Conservation (phyloP, 306 rosid species). For the Cicer judaicum region DNA sequence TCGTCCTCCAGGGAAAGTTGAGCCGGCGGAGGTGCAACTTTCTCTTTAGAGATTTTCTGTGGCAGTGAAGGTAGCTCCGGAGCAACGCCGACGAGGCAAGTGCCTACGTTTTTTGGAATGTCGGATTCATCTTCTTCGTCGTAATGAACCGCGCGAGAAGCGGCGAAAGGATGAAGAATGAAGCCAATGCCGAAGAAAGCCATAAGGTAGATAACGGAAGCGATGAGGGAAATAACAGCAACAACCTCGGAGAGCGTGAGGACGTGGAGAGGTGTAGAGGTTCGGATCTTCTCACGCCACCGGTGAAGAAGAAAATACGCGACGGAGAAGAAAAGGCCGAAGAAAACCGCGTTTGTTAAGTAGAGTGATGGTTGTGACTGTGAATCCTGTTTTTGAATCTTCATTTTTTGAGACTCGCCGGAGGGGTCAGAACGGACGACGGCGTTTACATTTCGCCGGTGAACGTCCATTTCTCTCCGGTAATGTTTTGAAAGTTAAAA, state of each 20-base stretch:
- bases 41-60: background rate
- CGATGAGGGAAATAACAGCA: slow-evolving; percentile 65
- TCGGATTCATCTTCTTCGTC: slow-evolving; percentile 55
- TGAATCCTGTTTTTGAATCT: slow-evolving; percentile 24
- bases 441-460: slow-evolving; percentile 53
- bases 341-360: slow-evolving; percentile 68
- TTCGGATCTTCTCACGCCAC: slow-evolving; percentile 91
- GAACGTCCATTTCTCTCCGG: slow-evolving; percentile 58
- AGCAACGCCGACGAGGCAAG: slow-evolving; percentile 52
- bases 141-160: slow-evolving; percentile 58
- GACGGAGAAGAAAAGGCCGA: slow-evolving; percentile 77
- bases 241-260: slow-evolving; percentile 69
- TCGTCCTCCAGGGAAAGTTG: slow-evolving; percentile 56
- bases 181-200: slow-evolving; percentile 85
- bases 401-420: slow-evolving; percentile 30
- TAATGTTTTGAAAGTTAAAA: background rate
- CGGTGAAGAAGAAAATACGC: slow-evolving; percentile 76
- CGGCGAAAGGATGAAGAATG: slow-evolving; percentile 57
- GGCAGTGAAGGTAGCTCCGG: slow-evolving; percentile 49
- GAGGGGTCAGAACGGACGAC: background rate
- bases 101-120: slow-evolving; percentile 49
- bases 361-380: slow-evolving; percentile 40
- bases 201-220: slow-evolving; percentile 76
- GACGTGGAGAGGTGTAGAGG: slow-evolving; percentile 78
- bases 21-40: background rate